Base-by-base conservation (phyloP, 768 basidiomycete species). In the Boletus eberwhitei region DNA sequence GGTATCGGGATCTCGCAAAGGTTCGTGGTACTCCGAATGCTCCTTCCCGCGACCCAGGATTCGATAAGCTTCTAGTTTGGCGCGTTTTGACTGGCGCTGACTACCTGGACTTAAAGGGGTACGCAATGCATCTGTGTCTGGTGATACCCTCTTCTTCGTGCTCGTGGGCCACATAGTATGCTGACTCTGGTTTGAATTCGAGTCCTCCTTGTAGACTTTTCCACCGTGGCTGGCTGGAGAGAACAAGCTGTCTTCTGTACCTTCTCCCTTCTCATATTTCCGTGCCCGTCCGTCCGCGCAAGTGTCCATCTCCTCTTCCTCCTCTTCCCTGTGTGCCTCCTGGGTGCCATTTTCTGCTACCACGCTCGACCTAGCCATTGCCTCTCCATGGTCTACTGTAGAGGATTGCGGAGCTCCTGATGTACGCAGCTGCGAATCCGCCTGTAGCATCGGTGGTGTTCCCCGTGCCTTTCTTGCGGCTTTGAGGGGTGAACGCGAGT, bases 401-500 rank as follows among this genome's bases (percentile, higher is more conserved):
- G 43, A 40, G 5, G 43, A 52, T 11, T 52, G 32, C 22, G 26
- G 34, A 22, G 14, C 6, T 24, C 34, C 29, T 9, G 54, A n/a
- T 8, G 50, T 36, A 34, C 19, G 19, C n/a, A 35, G 34, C 6
- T 31, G 53, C 9, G 44, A 52, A 50, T 50, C 43, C 4, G 35
- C 13, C 24, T 21, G 55, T 48, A 50, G 34, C 58, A 53, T 26
- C 49, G 59, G 26, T 60, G 68, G 59, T 63, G 17, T 73, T 54
- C 68, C 69, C 44, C 71, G 59, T 66, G 49, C 61, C 74, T 42
- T 61, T 46, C 75, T 74, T 47, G 82, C 82, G 62, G 74, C 71
- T 64, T 84, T 83, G 70, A 83, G 71, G 2, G 82, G 81, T 21
- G 81, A 83, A 29, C 71, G 68, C 34, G 75, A 56, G 44, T 70